Evolutionary conservation across 805 yeast species (phyloP), one percentile per base, ranked within the genome.

Genomic region (Metschnikowia santaceciliae): DNA sequence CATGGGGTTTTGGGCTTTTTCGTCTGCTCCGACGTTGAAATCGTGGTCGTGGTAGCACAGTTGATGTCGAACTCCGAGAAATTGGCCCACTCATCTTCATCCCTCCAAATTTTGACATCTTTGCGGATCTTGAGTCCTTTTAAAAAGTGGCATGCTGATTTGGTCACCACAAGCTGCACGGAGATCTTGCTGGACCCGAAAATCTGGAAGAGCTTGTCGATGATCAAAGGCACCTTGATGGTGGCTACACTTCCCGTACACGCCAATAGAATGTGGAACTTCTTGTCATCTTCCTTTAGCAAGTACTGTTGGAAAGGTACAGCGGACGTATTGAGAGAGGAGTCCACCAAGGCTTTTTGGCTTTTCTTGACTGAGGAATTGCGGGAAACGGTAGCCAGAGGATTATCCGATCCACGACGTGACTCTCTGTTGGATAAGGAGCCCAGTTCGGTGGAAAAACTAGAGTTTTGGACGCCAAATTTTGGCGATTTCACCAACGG

Each of bases 191-290:
- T 56, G 72, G 81, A 56, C 4, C 90, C 88, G 68, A 88, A 92
- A 6, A 86, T 76, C 66, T 89, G 88, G 64, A 84, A 86, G 46
- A 94, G 76, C 65, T 90, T 89, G 63, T 86, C 96, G 56, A 94
- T 89, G 37, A 94, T 90, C 57, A 86, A 68, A 0, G 97, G 96
- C 20, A 94, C 84, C 67, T 94, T 94, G 55, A 94, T 90, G 2
- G 98, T 89, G 4, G 99, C 99, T 3, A 94, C 97, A 1, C 96
- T 88, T 1, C 99, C 99, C 1, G 98, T 89, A 17, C 95, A 96
- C 17, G 95, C 99, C 40, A 94, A 75, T 51, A 94, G 73, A 41
- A 94, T 84, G 67, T 94, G 99, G 50, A 89, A 76, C 63, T 90
- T 91, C 41, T 84, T 87, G 64, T 89, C 96, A 64, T 89, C 94